Evolutionary conservation across 306 rosid species (phyloP).

Genomic region (Abrus precatorius): DNA sequence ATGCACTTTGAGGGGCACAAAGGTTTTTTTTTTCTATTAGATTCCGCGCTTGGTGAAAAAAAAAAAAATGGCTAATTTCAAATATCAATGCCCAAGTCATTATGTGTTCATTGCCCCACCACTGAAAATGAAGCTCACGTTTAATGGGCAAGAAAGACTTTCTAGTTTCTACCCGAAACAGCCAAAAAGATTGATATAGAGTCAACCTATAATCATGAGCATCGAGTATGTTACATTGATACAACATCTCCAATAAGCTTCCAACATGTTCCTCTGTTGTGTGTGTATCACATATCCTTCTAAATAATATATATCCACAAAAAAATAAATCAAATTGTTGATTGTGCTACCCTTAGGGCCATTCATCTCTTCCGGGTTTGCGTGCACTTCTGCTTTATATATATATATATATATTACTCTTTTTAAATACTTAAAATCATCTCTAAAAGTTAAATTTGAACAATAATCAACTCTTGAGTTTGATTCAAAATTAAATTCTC

Average conservation of each 20-base stretch:
- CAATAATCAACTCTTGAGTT: no score
- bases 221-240: conserved; percentile 38
- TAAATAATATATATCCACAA: not conserved
- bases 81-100: conserved; percentile 39
- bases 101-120: conserved; percentile 53
- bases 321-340: conserved; percentile 24
- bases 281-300: conserved; percentile 21
- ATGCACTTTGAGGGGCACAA: conserved; percentile 43
- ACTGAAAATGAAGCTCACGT: conserved; percentile 52
- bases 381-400: conserved; percentile 26
- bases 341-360: conserved; percentile 5
- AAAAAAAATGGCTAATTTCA: conserved; percentile 41
- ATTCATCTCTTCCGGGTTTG: conserved; percentile 37
- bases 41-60: conserved; percentile 38
- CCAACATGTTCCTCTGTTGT: conserved; percentile 41
- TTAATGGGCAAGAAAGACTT: conserved; percentile 52
- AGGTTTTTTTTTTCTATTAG: conserved; percentile 33
- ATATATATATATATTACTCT: no score
- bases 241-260: conserved; percentile 46
- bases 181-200: conserved; percentile 42
- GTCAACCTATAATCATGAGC: conserved; percentile 54
- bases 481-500: no score
- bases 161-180: conserved; percentile 40
- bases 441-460: no score
- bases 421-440: no score